These are phyloP conservation scores for Amaranthus hypochondriacus DNA, from an alignment of 148 eudicot genomes.

Conservation along the genomic window DNA sequence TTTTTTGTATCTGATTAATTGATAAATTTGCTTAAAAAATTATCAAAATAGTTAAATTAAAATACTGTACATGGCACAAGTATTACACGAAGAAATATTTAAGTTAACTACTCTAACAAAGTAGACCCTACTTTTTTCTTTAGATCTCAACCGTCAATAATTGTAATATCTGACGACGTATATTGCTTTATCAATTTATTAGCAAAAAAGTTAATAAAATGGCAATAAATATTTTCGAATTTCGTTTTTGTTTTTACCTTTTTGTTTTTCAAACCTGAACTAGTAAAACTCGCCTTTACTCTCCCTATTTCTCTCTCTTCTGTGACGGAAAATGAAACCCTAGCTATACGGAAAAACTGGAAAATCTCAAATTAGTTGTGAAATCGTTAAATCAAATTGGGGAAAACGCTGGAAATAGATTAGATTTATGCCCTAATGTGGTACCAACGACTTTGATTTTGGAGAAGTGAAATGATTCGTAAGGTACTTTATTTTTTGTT, in stretches of 20 bases:
- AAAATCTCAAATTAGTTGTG: slow-evolving; percentile 26
- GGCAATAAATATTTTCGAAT: too few species aligned
- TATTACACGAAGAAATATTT: not conserved
- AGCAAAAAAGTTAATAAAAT: not conserved
- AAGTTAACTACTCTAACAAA: not conserved
- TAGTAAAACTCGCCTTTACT: slow-evolving; percentile 11
- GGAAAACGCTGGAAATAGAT: slow-evolving; percentile 24
- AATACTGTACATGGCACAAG: too few species aligned
- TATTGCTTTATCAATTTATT: slow-evolving; percentile 16
- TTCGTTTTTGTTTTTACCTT: not conserved
- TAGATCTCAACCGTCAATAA: slow-evolving; percentile 15
- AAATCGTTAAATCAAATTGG: slow-evolving; percentile 30
- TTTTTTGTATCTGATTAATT: too few species aligned
- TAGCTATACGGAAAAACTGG: slow-evolving; percentile 31
- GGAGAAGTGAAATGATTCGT: slow-evolving; percentile 14
- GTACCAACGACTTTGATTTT: slow-evolving; percentile 8
- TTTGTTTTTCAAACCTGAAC: slow-evolving; percentile 23
- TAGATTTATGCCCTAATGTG: slow-evolving; percentile 21
- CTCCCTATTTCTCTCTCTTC: slow-evolving; percentile 13
- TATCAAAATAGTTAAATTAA: too few species aligned
- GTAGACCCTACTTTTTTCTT: not conserved
- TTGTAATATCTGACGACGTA: not conserved
- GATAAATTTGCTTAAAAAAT: too few species aligned
- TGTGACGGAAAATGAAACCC: slow-evolving; percentile 43
- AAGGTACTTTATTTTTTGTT: slow-evolving; percentile 22